Percentiles rank a stretch among this genome's conserved stretches.
These are phyloP conservation scores for Phytophthora litchii DNA, from an alignment of 352 stramenopile species.

Conservation along the genomic window DNA sequence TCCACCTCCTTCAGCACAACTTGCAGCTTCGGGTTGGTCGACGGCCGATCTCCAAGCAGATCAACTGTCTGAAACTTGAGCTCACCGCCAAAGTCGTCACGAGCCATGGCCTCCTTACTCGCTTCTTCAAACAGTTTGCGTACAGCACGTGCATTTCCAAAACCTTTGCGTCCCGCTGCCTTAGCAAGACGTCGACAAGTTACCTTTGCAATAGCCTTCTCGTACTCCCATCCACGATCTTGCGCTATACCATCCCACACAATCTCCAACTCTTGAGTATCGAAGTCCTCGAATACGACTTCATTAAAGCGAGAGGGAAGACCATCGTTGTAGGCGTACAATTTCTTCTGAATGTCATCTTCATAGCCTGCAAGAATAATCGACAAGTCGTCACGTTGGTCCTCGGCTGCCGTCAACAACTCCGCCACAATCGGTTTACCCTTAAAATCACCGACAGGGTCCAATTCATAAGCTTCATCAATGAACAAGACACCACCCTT, in stretches of 20 bases:
- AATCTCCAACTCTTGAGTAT: slow-evolving; percentile 80
- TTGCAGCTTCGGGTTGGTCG: slow-evolving; percentile 74
- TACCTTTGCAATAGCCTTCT: slow-evolving; percentile 57
- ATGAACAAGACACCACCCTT: slow-evolving; percentile 92
- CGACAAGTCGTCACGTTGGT: slow-evolving; percentile 83
- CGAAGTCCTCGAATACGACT: slow-evolving; percentile 92
- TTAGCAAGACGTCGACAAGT: slow-evolving; percentile 70
- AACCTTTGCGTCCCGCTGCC: slow-evolving; percentile 74
- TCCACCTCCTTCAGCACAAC: slow-evolving; percentile 62
- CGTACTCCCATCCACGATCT: slow-evolving; percentile 56
- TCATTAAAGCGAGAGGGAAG: slow-evolving; percentile 86
- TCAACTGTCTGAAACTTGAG: slow-evolving; percentile 67
- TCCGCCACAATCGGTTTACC: slow-evolving; percentile 89
- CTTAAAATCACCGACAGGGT: slow-evolving; percentile 78
- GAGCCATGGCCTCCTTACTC: slow-evolving; percentile 60
- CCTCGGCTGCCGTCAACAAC: slow-evolving; percentile 87
- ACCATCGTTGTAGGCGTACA: slow-evolving; percentile 92
- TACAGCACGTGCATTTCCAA: slow-evolving; percentile 87
- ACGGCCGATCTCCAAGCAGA: slow-evolving; percentile 80
- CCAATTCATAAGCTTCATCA: slow-evolving; percentile 92
- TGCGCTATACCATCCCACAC: slow-evolving; percentile 68
- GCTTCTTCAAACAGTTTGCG: slow-evolving; percentile 79
- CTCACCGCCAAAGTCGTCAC: slow-evolving; percentile 66
- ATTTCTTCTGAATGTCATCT: slow-evolving; percentile 92
- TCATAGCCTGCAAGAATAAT: slow-evolving; percentile 94